phyloP scores from a whole-genome alignment of 2,329 filamentous ascomycete genomes.

The Magnaporthales sp. region DNA sequence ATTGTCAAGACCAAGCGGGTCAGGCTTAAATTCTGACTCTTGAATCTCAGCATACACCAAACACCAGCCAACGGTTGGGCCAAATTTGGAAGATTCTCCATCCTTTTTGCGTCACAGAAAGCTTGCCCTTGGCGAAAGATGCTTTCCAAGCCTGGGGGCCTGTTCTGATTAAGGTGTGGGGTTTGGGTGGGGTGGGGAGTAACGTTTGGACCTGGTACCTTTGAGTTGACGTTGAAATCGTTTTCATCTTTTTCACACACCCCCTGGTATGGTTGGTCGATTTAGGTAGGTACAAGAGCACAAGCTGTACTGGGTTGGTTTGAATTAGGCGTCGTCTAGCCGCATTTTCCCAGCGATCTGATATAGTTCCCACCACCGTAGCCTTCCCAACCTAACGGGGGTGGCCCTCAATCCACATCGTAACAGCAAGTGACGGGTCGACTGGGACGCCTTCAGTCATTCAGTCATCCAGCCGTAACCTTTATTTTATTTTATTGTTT shows the following conservation, averaged over 20 bases:
- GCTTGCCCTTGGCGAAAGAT: background rate
- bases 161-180: background rate
- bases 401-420: background rate
- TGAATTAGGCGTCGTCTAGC: background rate
- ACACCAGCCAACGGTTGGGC: background rate
- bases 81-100: background rate
- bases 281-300: background rate
- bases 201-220: background rate
- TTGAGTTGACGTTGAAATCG: background rate
- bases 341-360: background rate
- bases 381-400: background rate
- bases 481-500: background rate
- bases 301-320: background rate
- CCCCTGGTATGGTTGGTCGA: background rate
- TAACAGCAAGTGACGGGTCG: background rate
- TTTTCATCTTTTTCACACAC: background rate
- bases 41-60: background rate
- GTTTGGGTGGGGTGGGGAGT: background rate
- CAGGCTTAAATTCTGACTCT: background rate
- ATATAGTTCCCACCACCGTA: background rate
- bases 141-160: background rate
- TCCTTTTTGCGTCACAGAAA: background rate
- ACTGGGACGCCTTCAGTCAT: background rate
- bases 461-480: background rate
- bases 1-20: background rate